Evolutionary conservation across 441 rosid species (phyloP).

Genomic region (Adansonia gregorii): DNA sequence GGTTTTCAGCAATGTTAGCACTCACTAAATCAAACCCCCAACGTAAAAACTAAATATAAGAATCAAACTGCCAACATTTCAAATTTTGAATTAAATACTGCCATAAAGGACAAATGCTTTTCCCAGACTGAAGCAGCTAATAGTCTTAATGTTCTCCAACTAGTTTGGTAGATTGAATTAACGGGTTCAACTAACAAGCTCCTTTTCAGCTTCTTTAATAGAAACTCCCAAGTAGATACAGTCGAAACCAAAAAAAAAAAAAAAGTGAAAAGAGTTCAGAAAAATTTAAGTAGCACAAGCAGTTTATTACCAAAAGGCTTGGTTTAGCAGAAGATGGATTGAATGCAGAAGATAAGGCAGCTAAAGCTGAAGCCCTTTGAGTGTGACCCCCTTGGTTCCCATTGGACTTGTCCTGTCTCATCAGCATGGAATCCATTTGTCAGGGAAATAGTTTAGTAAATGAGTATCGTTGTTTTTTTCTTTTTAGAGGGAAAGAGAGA

Average conservation of each 20-base stretch:
- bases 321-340: slow-evolving; percentile 67
- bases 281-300: slow-evolving; percentile 17
- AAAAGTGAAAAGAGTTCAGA: background rate
- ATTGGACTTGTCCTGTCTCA: slow-evolving; percentile 73
- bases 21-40: background rate
- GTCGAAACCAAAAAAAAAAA: background rate
- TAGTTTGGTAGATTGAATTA: background rate
- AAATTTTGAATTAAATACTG: slow-evolving; percentile 5
- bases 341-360: slow-evolving; percentile 92
- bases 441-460: slow-evolving; percentile 6
- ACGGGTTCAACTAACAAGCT: background rate
- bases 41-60: slow-evolving; percentile 15
- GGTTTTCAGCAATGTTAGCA: slow-evolving; percentile 4
- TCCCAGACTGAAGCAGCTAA: slow-evolving; percentile 11
- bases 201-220: slow-evolving; percentile 8
- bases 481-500: slow-evolving; percentile 12
- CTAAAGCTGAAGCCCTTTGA: slow-evolving; percentile 98
- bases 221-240: background rate
- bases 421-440: slow-evolving; percentile 27
- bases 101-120: background rate
- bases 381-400: slow-evolving; percentile 89
- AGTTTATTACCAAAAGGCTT: slow-evolving; percentile 45
- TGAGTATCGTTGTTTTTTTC: slow-evolving; percentile 2
- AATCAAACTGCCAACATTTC: slow-evolving; percentile 4
- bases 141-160: background rate